Conservation (phyloP, 352 stramenopile species). For the Albugo candida region DNA sequence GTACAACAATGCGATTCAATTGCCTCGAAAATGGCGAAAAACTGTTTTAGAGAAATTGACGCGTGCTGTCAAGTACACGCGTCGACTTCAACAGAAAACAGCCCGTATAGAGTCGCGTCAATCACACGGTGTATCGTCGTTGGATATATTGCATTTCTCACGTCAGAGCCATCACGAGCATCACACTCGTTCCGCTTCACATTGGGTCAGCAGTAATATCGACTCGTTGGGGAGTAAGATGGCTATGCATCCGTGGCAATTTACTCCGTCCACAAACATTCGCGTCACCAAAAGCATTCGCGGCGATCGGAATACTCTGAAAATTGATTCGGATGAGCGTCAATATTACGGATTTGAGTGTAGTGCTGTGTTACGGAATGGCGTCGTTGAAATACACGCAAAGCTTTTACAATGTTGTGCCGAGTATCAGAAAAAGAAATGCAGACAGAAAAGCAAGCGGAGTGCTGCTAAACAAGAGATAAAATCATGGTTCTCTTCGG, state of each 20-base stretch:
- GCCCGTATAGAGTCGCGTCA: not conserved
- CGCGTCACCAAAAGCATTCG: not conserved
- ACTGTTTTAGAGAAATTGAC: constrained; percentile 59
- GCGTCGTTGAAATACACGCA: constrained; percentile 48
- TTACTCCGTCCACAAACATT: no score
- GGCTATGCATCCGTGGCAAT: no score
- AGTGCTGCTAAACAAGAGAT: constrained; percentile 51
- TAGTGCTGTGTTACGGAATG: constrained; percentile 23
- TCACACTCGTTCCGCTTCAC: not conserved
- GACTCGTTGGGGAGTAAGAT: no score
- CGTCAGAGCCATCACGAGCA: not conserved
- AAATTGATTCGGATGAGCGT: constrained; percentile 22
- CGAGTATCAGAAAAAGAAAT: constrained; percentile 38
- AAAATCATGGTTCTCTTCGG: constrained; percentile 71
- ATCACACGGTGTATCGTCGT: not conserved
- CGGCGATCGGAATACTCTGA: not conserved
- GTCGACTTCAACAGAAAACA: constrained; percentile 19
- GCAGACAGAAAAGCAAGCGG: constrained; percentile 25
- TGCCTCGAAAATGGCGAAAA: constrained; percentile 55
- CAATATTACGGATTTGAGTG: constrained; percentile 40
- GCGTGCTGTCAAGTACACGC: constrained; percentile 37
- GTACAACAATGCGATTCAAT: constrained; percentile 19
- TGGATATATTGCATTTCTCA: not conserved
- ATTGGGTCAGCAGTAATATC: not conserved
- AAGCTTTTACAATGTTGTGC: constrained; percentile 27